Base-by-base conservation (phyloP, 495 filamentous ascomycete genomes). In the Xylaria curta region DNA sequence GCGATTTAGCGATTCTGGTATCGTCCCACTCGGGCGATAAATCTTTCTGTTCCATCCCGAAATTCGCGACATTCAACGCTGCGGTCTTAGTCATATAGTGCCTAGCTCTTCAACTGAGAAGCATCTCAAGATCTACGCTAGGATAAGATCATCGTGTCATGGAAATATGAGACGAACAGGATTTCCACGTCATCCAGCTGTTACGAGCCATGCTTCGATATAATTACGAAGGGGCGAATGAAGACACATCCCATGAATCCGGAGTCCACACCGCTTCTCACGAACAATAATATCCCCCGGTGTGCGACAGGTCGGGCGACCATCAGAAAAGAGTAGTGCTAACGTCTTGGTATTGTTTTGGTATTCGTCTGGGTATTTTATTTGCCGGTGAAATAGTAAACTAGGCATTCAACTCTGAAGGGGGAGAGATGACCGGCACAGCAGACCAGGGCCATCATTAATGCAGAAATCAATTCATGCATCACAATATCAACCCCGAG, bases 51-150 rank as follows among this genome's bases (percentile, higher is more conserved):
- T 15, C 28, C 13, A 26, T 64, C 13, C 21, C 4, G 24, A 17
- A 44, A 24, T 26, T 47, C n/a, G 59, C n/a, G 36, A 62, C n/a
- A 5, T 42, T 46, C 61, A 46, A 46, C 59, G 17, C 38, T 42
- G 59, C 9, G 33, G 33, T 42, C 26, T 44, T 58, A 28, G 51
- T 21, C 17, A 60, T 69, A 24, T 31, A 28, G 49, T 36, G 65
- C 65, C 65, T 46, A 7, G 36, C 44, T 40, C 1, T 10, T 56
- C 28, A 36, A 49, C 6, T 59, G 38, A 54, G 40, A 69, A 60
- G 66, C 54, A 36, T 19, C 53, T 60, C 15, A 38, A 36, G 54
- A 60, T 69, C 66, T 46, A 59, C 66, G 40, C 66, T 19, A 26
- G 53, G 53, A 47, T 69, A 44, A 28, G 56, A 69, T 47, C 36